Evolutionary conservation across 208 protist genomes (phyloP).

Genomic region (Herpetomonas samuelpessoai): DNA sequence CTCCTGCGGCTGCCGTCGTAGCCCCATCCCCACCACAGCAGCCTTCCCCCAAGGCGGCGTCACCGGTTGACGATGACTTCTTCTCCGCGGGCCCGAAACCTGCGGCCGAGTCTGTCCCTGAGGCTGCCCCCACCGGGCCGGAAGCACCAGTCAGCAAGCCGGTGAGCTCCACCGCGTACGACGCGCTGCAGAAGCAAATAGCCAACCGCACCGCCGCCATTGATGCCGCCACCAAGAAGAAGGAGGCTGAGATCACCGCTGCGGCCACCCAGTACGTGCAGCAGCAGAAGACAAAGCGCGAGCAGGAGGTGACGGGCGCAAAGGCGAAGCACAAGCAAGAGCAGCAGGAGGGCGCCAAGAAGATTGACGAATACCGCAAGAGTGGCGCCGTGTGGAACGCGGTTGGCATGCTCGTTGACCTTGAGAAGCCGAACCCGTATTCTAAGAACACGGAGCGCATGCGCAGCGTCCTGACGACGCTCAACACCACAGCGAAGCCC

Average conservation of each 20-base stretch:
- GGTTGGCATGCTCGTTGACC: conserved; percentile 69
- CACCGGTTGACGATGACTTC: conserved; percentile 5
- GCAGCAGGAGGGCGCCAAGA: conserved; percentile 44
- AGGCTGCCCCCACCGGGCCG: conserved; percentile 1
- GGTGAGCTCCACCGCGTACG: conserved; percentile 17
- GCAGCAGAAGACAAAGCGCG: conserved; percentile 47
- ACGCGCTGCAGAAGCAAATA: conserved; percentile 66
- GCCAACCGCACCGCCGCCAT: conserved; percentile 47
- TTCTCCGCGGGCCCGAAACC: conserved; percentile 2
- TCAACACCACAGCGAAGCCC: conserved; percentile 21
- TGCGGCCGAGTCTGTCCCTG: conserved; percentile 11
- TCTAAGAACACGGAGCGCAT: conserved; percentile 85
- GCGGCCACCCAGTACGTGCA: conserved; percentile 74
- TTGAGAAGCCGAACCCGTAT: conserved; percentile 74
- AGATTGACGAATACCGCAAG: conserved; percentile 54
- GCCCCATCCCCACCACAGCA: background rate
- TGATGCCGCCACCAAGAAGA: conserved; percentile 60
- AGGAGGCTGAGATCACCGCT: conserved; percentile 44
- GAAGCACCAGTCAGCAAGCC: conserved; percentile 8
- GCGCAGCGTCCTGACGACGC: conserved; percentile 52
- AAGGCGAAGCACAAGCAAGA: conserved; percentile 51
- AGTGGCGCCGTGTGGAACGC: conserved; percentile 63
- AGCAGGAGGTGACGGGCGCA: conserved; percentile 45
- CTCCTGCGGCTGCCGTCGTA: conserved; percentile 2
- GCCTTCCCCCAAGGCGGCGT: background rate